These are phyloP conservation scores for Musa acuminata DNA, from an alignment of 176 grass and related monocot species.

Conservation along the genomic window DNA sequence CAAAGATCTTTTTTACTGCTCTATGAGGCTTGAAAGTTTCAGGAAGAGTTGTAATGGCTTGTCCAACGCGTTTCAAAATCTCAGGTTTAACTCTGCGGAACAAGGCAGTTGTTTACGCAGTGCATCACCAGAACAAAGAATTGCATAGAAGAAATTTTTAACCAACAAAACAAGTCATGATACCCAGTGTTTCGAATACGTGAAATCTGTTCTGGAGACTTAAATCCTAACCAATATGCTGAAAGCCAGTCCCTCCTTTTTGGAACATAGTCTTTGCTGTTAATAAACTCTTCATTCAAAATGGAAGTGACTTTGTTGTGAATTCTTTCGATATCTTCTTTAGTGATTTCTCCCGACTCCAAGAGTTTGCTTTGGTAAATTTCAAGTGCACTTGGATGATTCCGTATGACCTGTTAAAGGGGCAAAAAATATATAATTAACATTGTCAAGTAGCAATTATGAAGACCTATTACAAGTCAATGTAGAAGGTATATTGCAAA, in stretches of 20 bases:
- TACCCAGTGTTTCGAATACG: conserved; percentile 89
- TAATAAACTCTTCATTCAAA: conserved; percentile 73
- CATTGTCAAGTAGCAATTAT: background rate
- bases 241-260: conserved; percentile 90
- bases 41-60: conserved; percentile 71
- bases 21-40: conserved; percentile 92
- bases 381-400: conserved; percentile 70
- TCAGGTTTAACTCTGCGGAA: conserved; percentile 76
- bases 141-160: background rate
- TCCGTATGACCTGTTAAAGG: conserved; percentile 62
- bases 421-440: conserved; percentile 1
- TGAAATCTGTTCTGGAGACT: conserved; percentile 95
- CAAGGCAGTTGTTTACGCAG: background rate
- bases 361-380: conserved; percentile 79
- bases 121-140: conserved; percentile 7
- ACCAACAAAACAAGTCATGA: conserved; percentile 2
- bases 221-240: conserved; percentile 94
- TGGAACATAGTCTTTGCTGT: conserved; percentile 87
- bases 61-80: conserved; percentile 78
- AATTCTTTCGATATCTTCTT: conserved; percentile 63
- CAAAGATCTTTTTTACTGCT: conserved; percentile 94
- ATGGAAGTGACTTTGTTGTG: conserved; percentile 70
- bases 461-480: too few species aligned
- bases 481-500: too few species aligned
- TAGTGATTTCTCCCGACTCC: conserved; percentile 49